Conservation (phyloP, 2,329 filamentous ascomycete genomes). For the Alternaria infectoria region DNA sequence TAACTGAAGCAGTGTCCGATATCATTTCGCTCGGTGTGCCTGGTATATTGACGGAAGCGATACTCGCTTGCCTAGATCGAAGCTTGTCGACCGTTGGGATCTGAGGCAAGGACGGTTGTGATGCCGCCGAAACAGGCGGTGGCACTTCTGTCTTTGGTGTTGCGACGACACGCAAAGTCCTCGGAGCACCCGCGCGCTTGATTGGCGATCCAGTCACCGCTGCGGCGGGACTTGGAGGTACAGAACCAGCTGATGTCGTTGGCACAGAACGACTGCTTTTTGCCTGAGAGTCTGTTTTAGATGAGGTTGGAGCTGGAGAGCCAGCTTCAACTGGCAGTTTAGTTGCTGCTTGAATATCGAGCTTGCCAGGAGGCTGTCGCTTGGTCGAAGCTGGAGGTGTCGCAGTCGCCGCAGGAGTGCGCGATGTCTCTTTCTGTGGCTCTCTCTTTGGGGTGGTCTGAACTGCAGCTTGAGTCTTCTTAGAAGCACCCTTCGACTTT, state of each 20-base stretch:
- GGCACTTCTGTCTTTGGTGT: slow-evolving; percentile 68
- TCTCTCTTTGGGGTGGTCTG: slow-evolving; percentile 22
- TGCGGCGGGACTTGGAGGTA: slow-evolving; percentile 60
- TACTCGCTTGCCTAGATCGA: slow-evolving; percentile 59
- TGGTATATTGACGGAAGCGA: slow-evolving; percentile 68
- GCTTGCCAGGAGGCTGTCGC: slow-evolving; percentile 54
- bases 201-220: slow-evolving; percentile 55
- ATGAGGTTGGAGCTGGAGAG: slow-evolving; percentile 14
- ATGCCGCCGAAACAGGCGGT: slow-evolving; percentile 45
- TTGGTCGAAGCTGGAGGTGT: slow-evolving; percentile 29
- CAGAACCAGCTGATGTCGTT: slow-evolving; percentile 56
- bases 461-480: slow-evolving; percentile 17
- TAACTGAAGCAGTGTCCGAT: slow-evolving; percentile 77
- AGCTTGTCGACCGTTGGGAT: slow-evolving; percentile 49
- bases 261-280: slow-evolving; percentile 36
- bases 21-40: slow-evolving; percentile 77
- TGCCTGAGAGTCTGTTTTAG: slow-evolving; percentile 30
- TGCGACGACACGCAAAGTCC: slow-evolving; percentile 73
- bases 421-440: slow-evolving; percentile 8
- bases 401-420: slow-evolving; percentile 5
- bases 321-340: slow-evolving; percentile 30
- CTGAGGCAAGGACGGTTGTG: slow-evolving; percentile 40
- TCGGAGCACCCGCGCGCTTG: slow-evolving; percentile 56
- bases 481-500: slow-evolving; percentile 28
- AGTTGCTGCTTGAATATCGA: slow-evolving; percentile 54